Evolutionary conservation across 2,329 filamentous ascomycete species (phyloP).

Genomic region (Neonectria neomacrospora): DNA sequence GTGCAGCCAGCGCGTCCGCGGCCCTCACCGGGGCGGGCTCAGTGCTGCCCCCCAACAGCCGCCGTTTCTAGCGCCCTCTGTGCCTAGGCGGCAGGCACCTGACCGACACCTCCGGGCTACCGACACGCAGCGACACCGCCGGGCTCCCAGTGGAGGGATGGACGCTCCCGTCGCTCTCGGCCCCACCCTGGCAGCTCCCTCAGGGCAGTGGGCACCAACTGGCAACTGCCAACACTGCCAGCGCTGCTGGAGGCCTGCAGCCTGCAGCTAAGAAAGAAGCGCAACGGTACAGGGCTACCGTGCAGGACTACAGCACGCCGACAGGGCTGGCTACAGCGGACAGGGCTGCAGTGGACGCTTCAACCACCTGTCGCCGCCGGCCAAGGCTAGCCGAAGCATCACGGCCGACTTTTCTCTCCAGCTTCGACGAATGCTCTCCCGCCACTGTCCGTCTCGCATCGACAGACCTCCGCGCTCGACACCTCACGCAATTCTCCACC

Average conservation of each 20-base stretch:
- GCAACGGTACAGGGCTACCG: not conserved
- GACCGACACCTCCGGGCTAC: not conserved
- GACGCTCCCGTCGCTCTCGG: not conserved
- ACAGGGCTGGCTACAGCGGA: not conserved
- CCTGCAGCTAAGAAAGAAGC: not conserved
- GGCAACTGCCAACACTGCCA: not conserved
- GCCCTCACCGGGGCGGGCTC: not conserved
- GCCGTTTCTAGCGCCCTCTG: not conserved
- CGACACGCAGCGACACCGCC: not conserved
- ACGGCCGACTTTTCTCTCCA: conserved; percentile 4
- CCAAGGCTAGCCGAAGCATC: not conserved
- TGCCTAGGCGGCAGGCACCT: not conserved
- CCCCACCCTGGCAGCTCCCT: not conserved
- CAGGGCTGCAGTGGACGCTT: not conserved
- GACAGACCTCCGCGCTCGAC: not conserved
- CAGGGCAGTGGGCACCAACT: not conserved
- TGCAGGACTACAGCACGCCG: not conserved
- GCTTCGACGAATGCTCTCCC: not conserved
- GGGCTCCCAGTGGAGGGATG: not conserved
- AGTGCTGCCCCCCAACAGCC: not conserved
- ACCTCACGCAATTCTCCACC: conserved; percentile 15
- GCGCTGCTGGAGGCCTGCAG: not conserved
- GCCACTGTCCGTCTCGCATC: not conserved
- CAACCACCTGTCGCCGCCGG: not conserved
- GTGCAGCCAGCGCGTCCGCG: not conserved